Evolutionary conservation across 441 rosid genomes (phyloP), one percentile per base, ranked within the genome.

Genomic region (Aleurites moluccanus): DNA sequence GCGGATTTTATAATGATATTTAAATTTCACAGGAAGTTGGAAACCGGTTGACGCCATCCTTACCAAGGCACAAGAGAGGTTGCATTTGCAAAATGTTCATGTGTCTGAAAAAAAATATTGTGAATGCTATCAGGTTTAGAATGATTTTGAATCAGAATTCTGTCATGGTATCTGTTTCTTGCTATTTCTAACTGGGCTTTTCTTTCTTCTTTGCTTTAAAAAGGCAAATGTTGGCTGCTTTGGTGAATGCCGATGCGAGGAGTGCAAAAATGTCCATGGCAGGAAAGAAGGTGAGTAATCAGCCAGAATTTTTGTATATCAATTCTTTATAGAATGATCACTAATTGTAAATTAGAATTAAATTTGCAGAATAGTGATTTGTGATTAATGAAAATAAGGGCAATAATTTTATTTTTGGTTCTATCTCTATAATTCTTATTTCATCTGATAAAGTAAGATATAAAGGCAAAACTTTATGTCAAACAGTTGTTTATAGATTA

Each of bases 151-250:
- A 61, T 28, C 44, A 45, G 11, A 18, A 18, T 61, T 67, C 10
- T 66, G 11, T 21, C 52, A 60, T 45, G 15, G 47, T 60, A 44
- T 33, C 3, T 55, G 8, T 67, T 49, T 55, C 59, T 70, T 44
- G 72, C 42, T 77, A 56, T 59, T 40, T 70, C 38, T 71, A 50
- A 63, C 63, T 45, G 28, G 70, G 28, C 52, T 72, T 28, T 61
- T 45, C 47, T 8, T 50, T 70, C 73, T 65, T 28, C 59, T 69
- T 73, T 70, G 3, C 73, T 57, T 69, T 73, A 20, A 69, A 80
- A 77, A 90, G 92, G 90, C 90, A 64, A 83, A 85, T 69, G 92
- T 90, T 59, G 90, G 95, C 77, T 90, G 91, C 88, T 88, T 90
- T 3, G 77, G 61, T 80, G 86, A 83, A 79, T 88, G 92, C 74